A percentile compares a stretch with the other conserved stretches of the same genome.
phyloP scores from a whole-genome alignment of 306 rosid genomes.

The Lablab purpureus region DNA sequence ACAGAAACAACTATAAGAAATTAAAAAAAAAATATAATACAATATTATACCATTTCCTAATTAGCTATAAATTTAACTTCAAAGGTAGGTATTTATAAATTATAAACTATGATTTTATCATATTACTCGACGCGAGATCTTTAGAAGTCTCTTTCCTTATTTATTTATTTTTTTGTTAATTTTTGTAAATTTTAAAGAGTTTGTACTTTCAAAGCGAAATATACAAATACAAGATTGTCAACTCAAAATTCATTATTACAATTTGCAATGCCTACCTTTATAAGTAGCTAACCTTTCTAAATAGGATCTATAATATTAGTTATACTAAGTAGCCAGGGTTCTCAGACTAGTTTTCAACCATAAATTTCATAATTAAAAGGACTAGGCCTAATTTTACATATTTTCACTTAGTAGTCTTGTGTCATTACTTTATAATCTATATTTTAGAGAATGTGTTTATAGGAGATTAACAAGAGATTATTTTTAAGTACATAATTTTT shows the following conservation, averaged over 20 bases:
- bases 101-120: too few relatives aligned
- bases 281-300: not conserved
- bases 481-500: too few relatives aligned
- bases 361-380: not conserved
- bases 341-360: not conserved
- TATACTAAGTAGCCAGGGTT: not conserved
- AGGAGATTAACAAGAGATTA: too few relatives aligned
- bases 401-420: not conserved
- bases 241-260: conserved; percentile 1
- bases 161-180: too few relatives aligned
- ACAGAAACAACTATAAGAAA: too few relatives aligned
- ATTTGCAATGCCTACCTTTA: not conserved
- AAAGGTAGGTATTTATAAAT: too few relatives aligned
- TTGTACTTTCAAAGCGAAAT: not conserved
- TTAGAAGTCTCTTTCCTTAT: too few relatives aligned
- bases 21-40: too few relatives aligned
- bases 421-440: not conserved
- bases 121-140: too few relatives aligned
- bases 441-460: too few relatives aligned
- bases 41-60: too few relatives aligned
- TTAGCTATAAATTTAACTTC: too few relatives aligned
- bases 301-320: not conserved
- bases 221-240: not conserved
- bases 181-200: not conserved
- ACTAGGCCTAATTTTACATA: not conserved